These are phyloP conservation scores for Xylaria hypoxylon DNA, from an alignment of 2,329 filamentous ascomycete genomes.

Conservation along the genomic window DNA sequence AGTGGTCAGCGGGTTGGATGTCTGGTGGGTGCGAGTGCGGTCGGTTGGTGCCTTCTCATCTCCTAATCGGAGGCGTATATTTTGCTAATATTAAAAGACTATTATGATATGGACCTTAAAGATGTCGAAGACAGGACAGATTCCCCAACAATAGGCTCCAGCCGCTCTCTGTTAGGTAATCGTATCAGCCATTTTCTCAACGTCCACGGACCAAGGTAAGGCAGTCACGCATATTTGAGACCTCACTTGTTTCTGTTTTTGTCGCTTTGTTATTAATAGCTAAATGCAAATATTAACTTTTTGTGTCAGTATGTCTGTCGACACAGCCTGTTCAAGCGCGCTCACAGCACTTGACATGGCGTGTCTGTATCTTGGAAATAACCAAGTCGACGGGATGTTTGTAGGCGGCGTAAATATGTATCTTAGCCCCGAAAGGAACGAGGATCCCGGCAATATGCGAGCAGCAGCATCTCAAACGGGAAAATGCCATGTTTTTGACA, in stretches of 20 bases:
- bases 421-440: slow-evolving; percentile 32
- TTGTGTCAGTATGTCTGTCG: slow-evolving; percentile 44
- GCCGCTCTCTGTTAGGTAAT: slow-evolving; percentile 47
- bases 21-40: slow-evolving; percentile 24
- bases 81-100: slow-evolving; percentile 20
- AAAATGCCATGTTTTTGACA: slow-evolving; percentile 27
- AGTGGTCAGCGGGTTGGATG: slow-evolving; percentile 27
- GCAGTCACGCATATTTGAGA: no score
- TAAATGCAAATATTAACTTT: not conserved
- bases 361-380: slow-evolving; percentile 21
- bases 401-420: slow-evolving; percentile 30
- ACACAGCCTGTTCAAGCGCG: slow-evolving; percentile 52
- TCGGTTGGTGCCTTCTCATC: slow-evolving; percentile 15
- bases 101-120: slow-evolving; percentile 21
- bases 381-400: slow-evolving; percentile 41
- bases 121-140: slow-evolving; percentile 39
- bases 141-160: slow-evolving; percentile 43
- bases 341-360: slow-evolving; percentile 48
- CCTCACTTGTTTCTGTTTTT: not conserved
- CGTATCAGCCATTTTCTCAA: slow-evolving; percentile 52
- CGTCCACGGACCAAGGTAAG: slow-evolving; percentile 46
- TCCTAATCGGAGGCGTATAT: not conserved
- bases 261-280: no score
- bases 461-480: slow-evolving; percentile 12
- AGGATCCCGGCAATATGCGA: slow-evolving; percentile 26